phyloP scores from a whole-genome alignment of 164 flowering plant species.

The Vitis riparia region DNA sequence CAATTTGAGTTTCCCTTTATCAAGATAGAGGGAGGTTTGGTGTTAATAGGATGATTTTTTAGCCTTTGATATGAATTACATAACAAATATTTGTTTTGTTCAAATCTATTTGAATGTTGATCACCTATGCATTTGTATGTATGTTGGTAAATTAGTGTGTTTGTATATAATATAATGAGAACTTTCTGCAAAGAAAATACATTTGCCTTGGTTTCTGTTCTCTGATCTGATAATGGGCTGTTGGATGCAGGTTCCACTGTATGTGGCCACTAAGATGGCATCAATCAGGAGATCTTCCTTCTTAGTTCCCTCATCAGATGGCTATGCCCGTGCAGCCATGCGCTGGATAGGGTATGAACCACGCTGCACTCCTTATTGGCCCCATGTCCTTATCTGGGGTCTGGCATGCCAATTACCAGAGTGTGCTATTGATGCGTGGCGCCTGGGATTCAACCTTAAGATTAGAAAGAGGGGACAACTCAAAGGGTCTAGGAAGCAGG shows the following conservation, averaged over 20 bases:
- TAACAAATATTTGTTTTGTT: no score
- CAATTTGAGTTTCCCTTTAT: no score
- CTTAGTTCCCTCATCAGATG: slow-evolving; percentile 81
- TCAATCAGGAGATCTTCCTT: slow-evolving; percentile 78
- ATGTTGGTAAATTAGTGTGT: no score
- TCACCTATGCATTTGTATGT: no score
- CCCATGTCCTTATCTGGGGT: slow-evolving; percentile 72
- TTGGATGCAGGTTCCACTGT: slow-evolving; percentile 70
- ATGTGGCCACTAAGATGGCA: slow-evolving; percentile 96
- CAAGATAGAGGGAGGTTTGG: no score
- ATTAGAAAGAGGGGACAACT: slow-evolving; percentile 73
- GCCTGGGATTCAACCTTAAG: slow-evolving; percentile 53
- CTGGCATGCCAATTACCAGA: slow-evolving; percentile 56
- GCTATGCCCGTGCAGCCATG: slow-evolving; percentile 79
- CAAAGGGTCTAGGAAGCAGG: slow-evolving; percentile 54
- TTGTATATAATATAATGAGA: neutral
- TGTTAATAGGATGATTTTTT: no score
- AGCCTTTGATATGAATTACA: no score
- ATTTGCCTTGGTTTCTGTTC: neutral
- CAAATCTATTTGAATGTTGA: no score
- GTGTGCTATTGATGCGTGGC: slow-evolving; percentile 56
- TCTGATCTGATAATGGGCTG: neutral
- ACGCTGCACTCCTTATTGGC: slow-evolving; percentile 96
- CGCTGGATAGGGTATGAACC: slow-evolving; percentile 89
- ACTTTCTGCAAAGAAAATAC: no score